phyloP scores from a whole-genome alignment of 192 early-diverging fungal genomes.

The Backusella liffmaniae region DNA sequence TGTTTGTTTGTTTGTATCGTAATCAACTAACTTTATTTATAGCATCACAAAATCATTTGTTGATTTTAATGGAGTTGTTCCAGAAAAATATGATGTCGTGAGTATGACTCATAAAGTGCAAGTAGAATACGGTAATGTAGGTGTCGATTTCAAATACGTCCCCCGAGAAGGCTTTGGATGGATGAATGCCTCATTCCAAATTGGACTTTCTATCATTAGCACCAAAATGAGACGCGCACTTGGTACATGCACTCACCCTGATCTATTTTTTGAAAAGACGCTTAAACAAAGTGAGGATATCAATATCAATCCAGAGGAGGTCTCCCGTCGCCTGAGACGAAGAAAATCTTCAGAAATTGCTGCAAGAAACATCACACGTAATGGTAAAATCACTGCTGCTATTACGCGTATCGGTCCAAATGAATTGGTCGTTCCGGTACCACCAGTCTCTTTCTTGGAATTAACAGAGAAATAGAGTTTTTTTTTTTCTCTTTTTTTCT shows the following conservation, averaged over 20 bases:
- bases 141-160: slow-evolving; percentile 90
- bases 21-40: not conserved
- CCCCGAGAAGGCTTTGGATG: slow-evolving; percentile 98
- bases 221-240: slow-evolving; percentile 76
- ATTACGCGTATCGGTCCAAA: slow-evolving; percentile 26
- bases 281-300: not conserved
- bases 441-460: not conserved
- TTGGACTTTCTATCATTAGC: slow-evolving; percentile 77
- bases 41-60: slow-evolving; percentile 92
- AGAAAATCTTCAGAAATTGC: slow-evolving; percentile 18
- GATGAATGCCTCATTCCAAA: slow-evolving; percentile 96
- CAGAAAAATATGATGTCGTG: slow-evolving; percentile 97
- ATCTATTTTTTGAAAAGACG: slow-evolving; percentile 33
- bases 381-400: slow-evolving; percentile 28
- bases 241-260: slow-evolving; percentile 48
- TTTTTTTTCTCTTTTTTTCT: too few relatives aligned
- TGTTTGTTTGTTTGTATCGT: not conserved
- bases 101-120: slow-evolving; percentile 85
- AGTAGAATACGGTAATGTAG: slow-evolving; percentile 98
- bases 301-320: not conserved
- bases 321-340: slow-evolving; percentile 6
- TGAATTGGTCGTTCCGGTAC: not conserved
- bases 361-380: slow-evolving; percentile 25
- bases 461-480: not conserved
- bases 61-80: slow-evolving; percentile 95